Evolutionary conservation across 768 basidiomycete genomes (phyloP), one percentile per base, ranked within the genome.

Genomic region (Cyathus striatus): DNA sequence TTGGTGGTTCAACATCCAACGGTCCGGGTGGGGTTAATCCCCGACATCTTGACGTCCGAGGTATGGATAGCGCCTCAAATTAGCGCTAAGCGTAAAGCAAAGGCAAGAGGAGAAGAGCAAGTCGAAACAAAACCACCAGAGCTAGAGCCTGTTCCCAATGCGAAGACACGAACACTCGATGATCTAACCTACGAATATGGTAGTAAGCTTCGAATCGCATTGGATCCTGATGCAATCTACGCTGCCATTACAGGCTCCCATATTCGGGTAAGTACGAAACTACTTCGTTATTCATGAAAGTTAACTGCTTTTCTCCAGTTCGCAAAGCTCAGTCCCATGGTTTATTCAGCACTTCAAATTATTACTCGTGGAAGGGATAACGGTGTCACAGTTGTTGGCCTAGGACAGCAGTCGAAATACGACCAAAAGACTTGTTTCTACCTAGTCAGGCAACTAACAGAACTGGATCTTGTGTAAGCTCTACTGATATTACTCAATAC

Each of bases 351-450:
- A 4, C 74, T 95, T 12, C 90, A 93, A 56, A 69, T 90, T 34
- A 80, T 95, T 50, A 84, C 89, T n/a, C 76, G 87, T 26, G 87
- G 85, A 2, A 68, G 90, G 46, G 84, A 87, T 45, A 65, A 74
- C 16, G 91, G 91, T 9, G 75, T 89, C 13, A 84, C 87, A 5
- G 82, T 87, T 36, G 78, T 91, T 10, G 77, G 86, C 23, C 71
- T 95, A 12, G 86, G 87, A 20, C 79, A 79, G 51, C 72, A 78
- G 54, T 83, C 90, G 7, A 79, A 78, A 38, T 91, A 94, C 54
- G 90, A 92, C 56, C 88, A 89, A 57, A 93, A 92, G 62, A 86
- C 87, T 1, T 89, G 89, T 49, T 90, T 89, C 58, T 93, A 94
- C 62, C 77, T 91, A 45, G 78, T 90, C 44, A 78, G 81, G 50